A percentile compares a stretch with the other conserved stretches of the same genome.
phyloP scores from a whole-genome alignment of 2,329 filamentous ascomycete species.

The Diaporthe citri region DNA sequence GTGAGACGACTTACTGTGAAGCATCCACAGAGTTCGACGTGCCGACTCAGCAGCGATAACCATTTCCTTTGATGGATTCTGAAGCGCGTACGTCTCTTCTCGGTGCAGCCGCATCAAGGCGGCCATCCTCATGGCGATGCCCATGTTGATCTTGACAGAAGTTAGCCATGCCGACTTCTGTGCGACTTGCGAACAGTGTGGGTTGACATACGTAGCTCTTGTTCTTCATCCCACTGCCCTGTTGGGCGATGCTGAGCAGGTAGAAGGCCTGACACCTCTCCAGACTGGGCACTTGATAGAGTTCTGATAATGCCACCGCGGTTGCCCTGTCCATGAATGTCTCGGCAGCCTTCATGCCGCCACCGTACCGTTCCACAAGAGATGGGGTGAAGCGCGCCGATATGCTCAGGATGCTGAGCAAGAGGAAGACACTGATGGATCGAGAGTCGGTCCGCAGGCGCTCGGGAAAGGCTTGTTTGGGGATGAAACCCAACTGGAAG shows the following conservation, averaged over 20 bases:
- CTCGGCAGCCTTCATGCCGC: slow-evolving; percentile 64
- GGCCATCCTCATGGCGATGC: slow-evolving; percentile 68
- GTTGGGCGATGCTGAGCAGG: slow-evolving; percentile 69
- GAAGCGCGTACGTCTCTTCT: slow-evolving; percentile 65
- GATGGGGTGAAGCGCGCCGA: slow-evolving; percentile 67
- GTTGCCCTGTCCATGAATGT: slow-evolving; percentile 66
- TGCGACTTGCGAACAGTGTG: neutral
- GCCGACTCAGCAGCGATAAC: slow-evolving; percentile 67
- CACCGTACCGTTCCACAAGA: slow-evolving; percentile 62
- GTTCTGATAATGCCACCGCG: slow-evolving; percentile 59
- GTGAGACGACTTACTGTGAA: slow-evolving; percentile 58
- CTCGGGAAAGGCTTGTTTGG: slow-evolving; percentile 63
- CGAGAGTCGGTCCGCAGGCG: slow-evolving; percentile 60
- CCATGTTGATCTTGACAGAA: slow-evolving; percentile 63
- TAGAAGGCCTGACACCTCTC: slow-evolving; percentile 71
- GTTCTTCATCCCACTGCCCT: slow-evolving; percentile 66
- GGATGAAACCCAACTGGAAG: slow-evolving; percentile 71
- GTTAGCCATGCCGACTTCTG: slow-evolving; percentile 42
- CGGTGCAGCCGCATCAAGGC: slow-evolving; percentile 66
- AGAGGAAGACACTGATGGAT: slow-evolving; percentile 66
- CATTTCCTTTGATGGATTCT: slow-evolving; percentile 57
- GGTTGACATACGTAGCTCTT: slow-evolving; percentile 62
- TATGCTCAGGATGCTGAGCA: slow-evolving; percentile 68
- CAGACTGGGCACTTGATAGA: slow-evolving; percentile 66
- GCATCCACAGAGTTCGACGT: slow-evolving; percentile 69